These are phyloP conservation scores for Calocybe cyanea DNA, from an alignment of 768 basidiomycete genomes.

Conservation along the genomic window DNA sequence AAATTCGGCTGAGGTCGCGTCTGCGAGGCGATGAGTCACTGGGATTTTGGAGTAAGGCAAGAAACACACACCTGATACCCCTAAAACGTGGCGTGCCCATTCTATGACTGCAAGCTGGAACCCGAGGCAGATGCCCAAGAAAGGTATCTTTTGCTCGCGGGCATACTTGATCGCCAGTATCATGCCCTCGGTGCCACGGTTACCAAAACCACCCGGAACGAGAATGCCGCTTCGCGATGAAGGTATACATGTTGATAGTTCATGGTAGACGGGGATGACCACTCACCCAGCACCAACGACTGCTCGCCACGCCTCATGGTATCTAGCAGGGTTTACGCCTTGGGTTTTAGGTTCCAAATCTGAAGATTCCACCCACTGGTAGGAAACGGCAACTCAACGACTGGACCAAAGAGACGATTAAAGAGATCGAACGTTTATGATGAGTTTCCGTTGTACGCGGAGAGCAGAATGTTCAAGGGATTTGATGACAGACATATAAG, in stretches of 20 bases:
- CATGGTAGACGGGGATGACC: not conserved
- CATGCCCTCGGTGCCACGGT: constrained; percentile 95
- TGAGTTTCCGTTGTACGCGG: constrained; percentile 81
- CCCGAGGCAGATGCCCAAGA: constrained; percentile 94
- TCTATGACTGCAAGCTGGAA: constrained; percentile 97
- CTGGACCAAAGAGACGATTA: not conserved
- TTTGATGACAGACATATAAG: constrained; percentile 98
- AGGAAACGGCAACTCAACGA: not conserved
- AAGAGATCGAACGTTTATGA: constrained; percentile 57
- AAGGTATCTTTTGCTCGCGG: constrained; percentile 90
- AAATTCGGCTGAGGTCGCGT: constrained; percentile 87
- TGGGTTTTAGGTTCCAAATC: constrained; percentile 83
- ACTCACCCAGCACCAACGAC: constrained; percentile 85
- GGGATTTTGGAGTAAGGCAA: constrained; percentile 3
- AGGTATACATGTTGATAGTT: constrained; percentile 2
- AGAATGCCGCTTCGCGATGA: constrained; percentile 81
- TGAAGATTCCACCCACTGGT: constrained; percentile 94
- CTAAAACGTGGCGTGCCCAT: constrained; percentile 85
- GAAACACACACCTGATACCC: constrained; percentile 50
- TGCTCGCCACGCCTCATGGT: constrained; percentile 94
- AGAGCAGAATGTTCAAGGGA: constrained; percentile 96
- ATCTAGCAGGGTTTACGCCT: constrained; percentile 74
- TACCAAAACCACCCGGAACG: constrained; percentile 94
- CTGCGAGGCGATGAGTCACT: constrained; percentile 34
- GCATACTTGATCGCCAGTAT: constrained; percentile 97